phyloP scores from a whole-genome alignment of 1,284 basidiomycete species.

The Fomitopsis betulina region DNA sequence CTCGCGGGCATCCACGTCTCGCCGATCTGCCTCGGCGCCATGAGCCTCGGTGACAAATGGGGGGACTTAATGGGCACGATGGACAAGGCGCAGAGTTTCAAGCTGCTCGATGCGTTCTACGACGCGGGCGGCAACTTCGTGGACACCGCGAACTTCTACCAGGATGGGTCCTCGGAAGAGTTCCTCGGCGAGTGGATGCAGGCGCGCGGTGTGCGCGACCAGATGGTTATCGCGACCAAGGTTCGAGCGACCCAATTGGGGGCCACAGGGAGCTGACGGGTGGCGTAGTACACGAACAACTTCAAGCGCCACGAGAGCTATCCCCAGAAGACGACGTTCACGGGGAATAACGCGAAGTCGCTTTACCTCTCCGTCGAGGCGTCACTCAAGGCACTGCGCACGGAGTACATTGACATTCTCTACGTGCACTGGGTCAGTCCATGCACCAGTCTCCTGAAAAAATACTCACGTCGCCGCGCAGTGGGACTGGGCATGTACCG shows the following conservation, averaged over 20 bases:
- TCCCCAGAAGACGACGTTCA: conserved; percentile 36
- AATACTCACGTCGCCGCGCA: not conserved
- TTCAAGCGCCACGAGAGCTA: conserved; percentile 16
- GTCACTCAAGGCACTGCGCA: conserved; percentile 53
- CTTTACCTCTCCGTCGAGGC: conserved; percentile 39
- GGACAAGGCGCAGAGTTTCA: conserved; percentile 20
- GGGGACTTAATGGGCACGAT: conserved; percentile 32
- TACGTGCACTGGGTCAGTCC: conserved; percentile 43
- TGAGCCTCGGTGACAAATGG: conserved; percentile 37
- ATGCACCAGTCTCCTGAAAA: too few species aligned
- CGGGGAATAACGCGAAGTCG: conserved; percentile 45
- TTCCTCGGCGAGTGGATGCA: conserved; percentile 41
- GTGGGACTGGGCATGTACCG: conserved; percentile 39
- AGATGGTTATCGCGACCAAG: conserved; percentile 39
- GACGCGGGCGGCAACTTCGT: conserved; percentile 14
- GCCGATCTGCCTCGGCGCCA: conserved; percentile 42
- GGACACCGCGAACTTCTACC: conserved; percentile 34
- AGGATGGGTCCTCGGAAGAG: conserved; percentile 24
- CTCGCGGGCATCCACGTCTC: conserved; percentile 33
- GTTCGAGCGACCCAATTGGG: conserved; percentile 5
- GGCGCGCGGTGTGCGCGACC: conserved; percentile 32
- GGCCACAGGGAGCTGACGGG: not conserved
- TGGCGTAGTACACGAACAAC: conserved; percentile 8
- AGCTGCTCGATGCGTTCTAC: conserved; percentile 15
- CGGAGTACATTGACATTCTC: conserved; percentile 48